A percentile compares a stretch with the other conserved stretches of the same genome.
phyloP scores from a whole-genome alignment of 805 yeast species.

The Candida quercuum region DNA sequence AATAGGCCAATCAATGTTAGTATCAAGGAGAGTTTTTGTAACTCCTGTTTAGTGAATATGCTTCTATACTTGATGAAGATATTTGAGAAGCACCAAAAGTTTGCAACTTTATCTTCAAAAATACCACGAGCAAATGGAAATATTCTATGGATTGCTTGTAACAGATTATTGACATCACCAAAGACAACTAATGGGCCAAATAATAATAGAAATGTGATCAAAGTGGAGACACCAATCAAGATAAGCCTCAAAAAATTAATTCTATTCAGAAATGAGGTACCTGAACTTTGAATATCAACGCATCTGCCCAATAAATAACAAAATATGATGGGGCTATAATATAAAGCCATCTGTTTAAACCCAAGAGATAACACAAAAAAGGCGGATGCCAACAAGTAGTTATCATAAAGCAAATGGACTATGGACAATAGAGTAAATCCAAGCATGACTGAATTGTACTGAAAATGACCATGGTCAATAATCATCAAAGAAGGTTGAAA shows the following conservation, averaged over 20 bases:
- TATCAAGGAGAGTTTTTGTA: constrained; percentile 53
- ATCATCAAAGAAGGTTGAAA: constrained; percentile 79
- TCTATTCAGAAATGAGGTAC: constrained; percentile 26
- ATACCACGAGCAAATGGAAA: constrained; percentile 93
- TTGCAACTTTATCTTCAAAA: constrained; percentile 96
- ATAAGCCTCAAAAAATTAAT: constrained; percentile 55
- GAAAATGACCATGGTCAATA: constrained; percentile 97
- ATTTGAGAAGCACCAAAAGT: constrained; percentile 95
- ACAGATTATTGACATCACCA: constrained; percentile 33
- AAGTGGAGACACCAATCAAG: constrained; percentile 59
- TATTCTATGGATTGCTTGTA: constrained; percentile 61
- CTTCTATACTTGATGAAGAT: constrained; percentile 64
- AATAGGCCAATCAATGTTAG: constrained; percentile 47
- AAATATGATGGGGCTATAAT: constrained; percentile 87
- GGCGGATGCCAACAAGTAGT: constrained; percentile 61
- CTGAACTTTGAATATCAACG: constrained; percentile 16
- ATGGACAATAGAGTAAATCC: constrained; percentile 74
- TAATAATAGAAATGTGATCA: constrained; percentile 43
- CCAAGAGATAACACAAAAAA: constrained; percentile 74
- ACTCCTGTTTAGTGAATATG: constrained; percentile 46
- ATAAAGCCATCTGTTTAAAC: constrained; percentile 94
- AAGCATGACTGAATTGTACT: constrained; percentile 90
- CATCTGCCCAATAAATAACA: constrained; percentile 63
- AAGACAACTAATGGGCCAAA: constrained; percentile 56
- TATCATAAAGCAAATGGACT: constrained; percentile 57